These are phyloP conservation scores for Mycena polygramma DNA, from an alignment of 768 basidiomycete species.

Conservation along the genomic window DNA sequence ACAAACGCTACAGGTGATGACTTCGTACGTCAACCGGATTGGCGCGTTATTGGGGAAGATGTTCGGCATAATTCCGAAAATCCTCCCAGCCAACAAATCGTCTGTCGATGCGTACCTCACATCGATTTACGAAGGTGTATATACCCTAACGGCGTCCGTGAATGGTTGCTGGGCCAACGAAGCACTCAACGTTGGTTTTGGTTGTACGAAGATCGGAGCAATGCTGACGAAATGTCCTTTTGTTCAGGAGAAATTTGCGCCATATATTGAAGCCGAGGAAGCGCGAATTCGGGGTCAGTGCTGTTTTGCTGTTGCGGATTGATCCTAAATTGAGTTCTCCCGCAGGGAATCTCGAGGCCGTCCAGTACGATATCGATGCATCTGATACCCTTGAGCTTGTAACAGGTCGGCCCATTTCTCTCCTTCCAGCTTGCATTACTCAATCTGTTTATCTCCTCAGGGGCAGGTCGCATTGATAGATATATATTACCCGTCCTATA, in stretches of 20 bases:
- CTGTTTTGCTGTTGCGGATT: neutral
- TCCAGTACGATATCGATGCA: slow-evolving; percentile 31
- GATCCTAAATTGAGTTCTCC: neutral
- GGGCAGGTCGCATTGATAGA: slow-evolving; percentile 32
- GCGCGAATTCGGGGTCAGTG: slow-evolving; percentile 25
- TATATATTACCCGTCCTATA: slow-evolving; percentile 21
- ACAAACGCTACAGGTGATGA: too few species aligned
- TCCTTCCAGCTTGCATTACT: neutral
- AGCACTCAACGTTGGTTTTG: slow-evolving; percentile 12
- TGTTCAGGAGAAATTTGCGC: slow-evolving; percentile 24
- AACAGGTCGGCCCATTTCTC: slow-evolving; percentile 16
- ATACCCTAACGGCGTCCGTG: slow-evolving; percentile 8
- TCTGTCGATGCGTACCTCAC: slow-evolving; percentile 20
- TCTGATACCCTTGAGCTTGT: slow-evolving; percentile 23
- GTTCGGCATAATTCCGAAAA: slow-evolving; percentile 21
- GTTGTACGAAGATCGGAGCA: neutral
- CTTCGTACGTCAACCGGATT: slow-evolving; percentile 22
- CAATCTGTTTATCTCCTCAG: neutral
- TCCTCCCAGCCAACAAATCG: slow-evolving; percentile 24
- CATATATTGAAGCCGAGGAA: slow-evolving; percentile 27
- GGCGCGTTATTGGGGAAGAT: slow-evolving; percentile 15
- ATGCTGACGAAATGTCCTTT: neutral
- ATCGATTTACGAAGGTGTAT: neutral
- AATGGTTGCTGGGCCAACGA: slow-evolving; percentile 15
- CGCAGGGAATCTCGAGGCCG: slow-evolving; percentile 32